Conservation (phyloP, 179 eudicot species). For the Beta corolliflora region DNA sequence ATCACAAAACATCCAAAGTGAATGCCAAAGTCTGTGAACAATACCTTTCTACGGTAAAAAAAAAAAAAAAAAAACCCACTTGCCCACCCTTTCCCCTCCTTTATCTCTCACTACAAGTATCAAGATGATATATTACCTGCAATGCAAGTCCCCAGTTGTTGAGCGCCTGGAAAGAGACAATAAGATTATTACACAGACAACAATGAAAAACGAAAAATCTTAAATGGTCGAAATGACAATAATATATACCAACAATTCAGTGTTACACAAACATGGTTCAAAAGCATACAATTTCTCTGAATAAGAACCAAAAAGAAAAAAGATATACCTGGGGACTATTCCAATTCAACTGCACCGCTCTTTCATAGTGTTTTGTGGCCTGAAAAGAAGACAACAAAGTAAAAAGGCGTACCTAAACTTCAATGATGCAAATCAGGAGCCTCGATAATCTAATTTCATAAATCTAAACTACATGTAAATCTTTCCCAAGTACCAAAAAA, state of each 20-base stretch:
- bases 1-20: slow-evolving; percentile 19
- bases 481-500: background rate
- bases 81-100: background rate
- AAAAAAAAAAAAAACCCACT: background rate
- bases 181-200: slow-evolving; percentile 11
- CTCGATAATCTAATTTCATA: background rate
- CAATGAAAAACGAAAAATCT: background rate
- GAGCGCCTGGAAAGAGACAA: slow-evolving; percentile 69
- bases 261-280: background rate
- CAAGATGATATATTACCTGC: slow-evolving; percentile 56
- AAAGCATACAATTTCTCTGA: background rate
- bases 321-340: slow-evolving; percentile 89
- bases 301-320: background rate
- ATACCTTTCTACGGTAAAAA: slow-evolving; percentile 1
- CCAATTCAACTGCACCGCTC: slow-evolving; percentile 93
- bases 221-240: background rate
- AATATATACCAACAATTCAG: background rate
- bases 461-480: background rate
- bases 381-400: slow-evolving; percentile 36
- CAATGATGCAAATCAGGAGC: background rate
- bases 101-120: background rate
- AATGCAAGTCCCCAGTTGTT: slow-evolving; percentile 99
- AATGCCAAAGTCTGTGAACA: slow-evolving; percentile 14
- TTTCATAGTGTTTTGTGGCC: slow-evolving; percentile 89
- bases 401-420: too few relatives aligned